Evolutionary conservation across 2,329 filamentous ascomycete species (phyloP).

Genomic region (Ceratocystis lukuohia): DNA sequence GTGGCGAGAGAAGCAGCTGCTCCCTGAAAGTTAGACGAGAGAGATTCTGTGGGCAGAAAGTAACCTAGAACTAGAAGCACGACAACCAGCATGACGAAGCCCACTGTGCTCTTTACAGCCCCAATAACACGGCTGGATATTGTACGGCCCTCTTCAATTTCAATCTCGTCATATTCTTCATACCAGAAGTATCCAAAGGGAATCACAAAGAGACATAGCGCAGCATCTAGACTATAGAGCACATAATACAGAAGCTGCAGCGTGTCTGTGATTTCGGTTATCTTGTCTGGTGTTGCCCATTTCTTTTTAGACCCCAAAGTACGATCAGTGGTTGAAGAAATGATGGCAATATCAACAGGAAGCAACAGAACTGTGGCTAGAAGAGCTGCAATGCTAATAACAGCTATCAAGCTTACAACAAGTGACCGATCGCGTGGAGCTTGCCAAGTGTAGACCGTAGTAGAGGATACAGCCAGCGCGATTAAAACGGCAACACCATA

Average conservation of each 20-base stretch:
- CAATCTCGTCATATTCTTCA: slow-evolving; percentile 91
- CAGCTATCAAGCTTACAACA: slow-evolving; percentile 69
- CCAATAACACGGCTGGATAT: slow-evolving; percentile 58
- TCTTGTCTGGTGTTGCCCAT: slow-evolving; percentile 76
- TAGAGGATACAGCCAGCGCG: slow-evolving; percentile 60
- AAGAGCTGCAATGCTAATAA: slow-evolving; percentile 72
- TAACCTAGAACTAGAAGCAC: slow-evolving; percentile 85
- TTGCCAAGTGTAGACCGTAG: slow-evolving; percentile 89
- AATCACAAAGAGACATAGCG: slow-evolving; percentile 78
- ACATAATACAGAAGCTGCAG: slow-evolving; percentile 85
- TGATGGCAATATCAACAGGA: slow-evolving; percentile 87
- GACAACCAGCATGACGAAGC: slow-evolving; percentile 66
- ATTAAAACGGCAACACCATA: slow-evolving; percentile 73
- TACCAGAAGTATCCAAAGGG: slow-evolving; percentile 98
- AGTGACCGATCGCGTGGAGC: slow-evolving; percentile 73
- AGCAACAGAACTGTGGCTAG: slow-evolving; percentile 85
- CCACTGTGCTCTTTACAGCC: slow-evolving; percentile 82
- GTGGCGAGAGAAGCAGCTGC: slow-evolving; percentile 28
- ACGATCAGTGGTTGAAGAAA: slow-evolving; percentile 72
- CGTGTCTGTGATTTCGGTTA: slow-evolving; percentile 64
- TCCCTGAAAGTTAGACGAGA: slow-evolving; percentile 79
- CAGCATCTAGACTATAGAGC: slow-evolving; percentile 79
- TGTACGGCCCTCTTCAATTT: slow-evolving; percentile 64
- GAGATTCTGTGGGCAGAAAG: slow-evolving; percentile 62
- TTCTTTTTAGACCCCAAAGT: slow-evolving; percentile 74